Conservation (phyloP, 768 basidiomycete species). For the Tylopilus sp. region DNA sequence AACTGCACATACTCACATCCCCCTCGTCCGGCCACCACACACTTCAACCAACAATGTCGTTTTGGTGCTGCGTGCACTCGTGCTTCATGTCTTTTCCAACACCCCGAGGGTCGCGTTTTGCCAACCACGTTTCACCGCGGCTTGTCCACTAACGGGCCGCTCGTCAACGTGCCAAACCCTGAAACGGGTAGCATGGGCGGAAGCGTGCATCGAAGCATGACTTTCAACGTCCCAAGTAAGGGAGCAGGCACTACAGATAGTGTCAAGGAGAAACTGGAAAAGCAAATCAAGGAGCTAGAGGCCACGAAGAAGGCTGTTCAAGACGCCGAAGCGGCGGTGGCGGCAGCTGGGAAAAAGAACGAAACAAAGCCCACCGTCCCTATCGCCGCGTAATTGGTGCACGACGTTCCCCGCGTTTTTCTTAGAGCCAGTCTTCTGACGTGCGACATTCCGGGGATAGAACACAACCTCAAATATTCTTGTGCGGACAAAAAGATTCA, state of each 20-base stretch:
- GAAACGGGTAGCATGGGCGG: slow-evolving; percentile 65
- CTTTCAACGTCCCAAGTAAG: slow-evolving; percentile 51
- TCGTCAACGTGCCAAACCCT: slow-evolving; percentile 59
- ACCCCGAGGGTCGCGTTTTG: slow-evolving; percentile 82
- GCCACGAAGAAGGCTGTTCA: slow-evolving; percentile 66
- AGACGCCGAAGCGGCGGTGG: slow-evolving; percentile 58
- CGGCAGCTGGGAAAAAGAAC: slow-evolving; percentile 58
- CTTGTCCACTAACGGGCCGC: slow-evolving; percentile 52
- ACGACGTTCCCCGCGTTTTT: not conserved
- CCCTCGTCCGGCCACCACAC: slow-evolving; percentile 35
- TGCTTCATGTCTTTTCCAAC: slow-evolving; percentile 83
- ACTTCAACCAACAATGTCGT: slow-evolving; percentile 60
- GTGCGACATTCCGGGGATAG: slow-evolving; percentile 5
- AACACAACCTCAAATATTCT: slow-evolving; percentile 5
- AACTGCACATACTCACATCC: slow-evolving; percentile 72
- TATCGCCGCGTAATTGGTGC: slow-evolving; percentile 30
- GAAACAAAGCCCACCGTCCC: slow-evolving; percentile 45
- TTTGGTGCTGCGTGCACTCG: slow-evolving; percentile 87
- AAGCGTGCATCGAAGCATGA: slow-evolving; percentile 67
- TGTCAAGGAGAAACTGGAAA: slow-evolving; percentile 48
- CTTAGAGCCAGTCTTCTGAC: not conserved
- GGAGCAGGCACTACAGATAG: slow-evolving; percentile 23
- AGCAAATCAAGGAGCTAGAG: slow-evolving; percentile 62
- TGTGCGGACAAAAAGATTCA: slow-evolving; percentile 17
- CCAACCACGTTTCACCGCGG: slow-evolving; percentile 82